Conservation (phyloP, 495 filamentous ascomycete genomes). For the Aspergillus funiculosus region DNA sequence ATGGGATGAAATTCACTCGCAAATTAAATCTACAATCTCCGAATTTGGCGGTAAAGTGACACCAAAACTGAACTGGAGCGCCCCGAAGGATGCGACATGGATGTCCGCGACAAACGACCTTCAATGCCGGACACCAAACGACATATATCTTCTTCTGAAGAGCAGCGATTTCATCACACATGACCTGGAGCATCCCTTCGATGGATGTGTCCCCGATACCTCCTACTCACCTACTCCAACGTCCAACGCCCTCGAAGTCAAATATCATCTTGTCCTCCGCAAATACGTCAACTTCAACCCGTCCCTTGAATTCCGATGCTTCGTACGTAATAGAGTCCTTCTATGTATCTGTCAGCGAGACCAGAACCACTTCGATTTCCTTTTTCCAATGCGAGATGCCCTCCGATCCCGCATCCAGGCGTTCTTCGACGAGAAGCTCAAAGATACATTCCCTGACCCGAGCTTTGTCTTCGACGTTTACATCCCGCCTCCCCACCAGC, state of each 20-base stretch:
- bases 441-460: conserved; percentile 72
- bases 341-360: conserved; percentile 87
- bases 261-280: conserved; percentile 70
- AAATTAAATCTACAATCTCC: conserved; percentile 68
- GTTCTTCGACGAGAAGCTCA: conserved; percentile 68
- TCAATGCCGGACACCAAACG: conserved; percentile 79
- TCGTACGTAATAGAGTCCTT: conserved; percentile 72
- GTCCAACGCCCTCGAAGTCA: conserved; percentile 37
- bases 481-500: conserved; percentile 68
- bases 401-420: conserved; percentile 57
- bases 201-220: conserved; percentile 56
- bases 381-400: conserved; percentile 56
- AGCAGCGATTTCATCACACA: conserved; percentile 89
- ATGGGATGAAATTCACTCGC: conserved; percentile 67
- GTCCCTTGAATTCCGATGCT: conserved; percentile 89
- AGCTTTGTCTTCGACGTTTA: conserved; percentile 89
- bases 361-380: conserved; percentile 81
- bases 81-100: conserved; percentile 95
- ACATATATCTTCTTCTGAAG: conserved; percentile 91
- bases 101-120: conserved; percentile 86
- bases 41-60: conserved; percentile 75
- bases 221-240: conserved; percentile 13
- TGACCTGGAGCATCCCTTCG: conserved; percentile 88
- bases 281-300: conserved; percentile 84
- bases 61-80: conserved; percentile 96